Base-by-base conservation (phyloP, 148 eudicot genomes). In the Bassia scoparia region DNA sequence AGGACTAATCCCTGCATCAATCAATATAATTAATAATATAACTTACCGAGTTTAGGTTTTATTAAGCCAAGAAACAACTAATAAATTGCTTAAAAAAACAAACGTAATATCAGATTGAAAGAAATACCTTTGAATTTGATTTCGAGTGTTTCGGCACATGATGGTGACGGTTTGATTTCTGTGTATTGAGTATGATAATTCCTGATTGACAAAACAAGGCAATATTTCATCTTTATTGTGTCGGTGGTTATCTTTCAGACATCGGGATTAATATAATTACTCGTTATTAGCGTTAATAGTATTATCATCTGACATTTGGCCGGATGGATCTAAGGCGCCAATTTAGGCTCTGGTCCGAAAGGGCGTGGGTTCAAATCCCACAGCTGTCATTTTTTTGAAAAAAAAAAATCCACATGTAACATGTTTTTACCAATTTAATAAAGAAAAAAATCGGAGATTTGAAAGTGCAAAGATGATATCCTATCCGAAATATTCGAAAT, bases 351-450 rank as follows among this genome's bases (percentile, higher is more conserved):
- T 78, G 84, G 87, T 81, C 83, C 87, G 83, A 84, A 84, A 84
- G 84, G 87, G 84, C 84, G 84, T 84, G 87, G 87, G 84, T 84
- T 84, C 87, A 79, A 84, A 84, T 84, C 82, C 84, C 86, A 84
- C 80, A 84, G 84, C 84, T 78, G 84, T 84, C 86, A 84, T 7
- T 11, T 31, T 68, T 68, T 54, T 41, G n/a, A n/a, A n/a, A n/a
- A n/a, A n/a, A n/a, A n/a, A n/a, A n/a, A n/a, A n/a, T n/a, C n/a
- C n/a, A n/a, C n/a, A n/a, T n/a, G n/a, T n/a, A n/a, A n/a, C n/a
- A n/a, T n/a, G n/a, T n/a, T n/a, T n/a, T n/a, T n/a, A n/a, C n/a
- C n/a, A n/a, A n/a, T n/a, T n/a, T n/a, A n/a, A n/a, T n/a, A n/a
- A n/a, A n/a, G n/a, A n/a, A n/a, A n/a, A n/a, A n/a, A n/a, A n/a